Conservation (phyloP, 1,139 yeast genomes). For the Suhomyces panamericanus region DNA sequence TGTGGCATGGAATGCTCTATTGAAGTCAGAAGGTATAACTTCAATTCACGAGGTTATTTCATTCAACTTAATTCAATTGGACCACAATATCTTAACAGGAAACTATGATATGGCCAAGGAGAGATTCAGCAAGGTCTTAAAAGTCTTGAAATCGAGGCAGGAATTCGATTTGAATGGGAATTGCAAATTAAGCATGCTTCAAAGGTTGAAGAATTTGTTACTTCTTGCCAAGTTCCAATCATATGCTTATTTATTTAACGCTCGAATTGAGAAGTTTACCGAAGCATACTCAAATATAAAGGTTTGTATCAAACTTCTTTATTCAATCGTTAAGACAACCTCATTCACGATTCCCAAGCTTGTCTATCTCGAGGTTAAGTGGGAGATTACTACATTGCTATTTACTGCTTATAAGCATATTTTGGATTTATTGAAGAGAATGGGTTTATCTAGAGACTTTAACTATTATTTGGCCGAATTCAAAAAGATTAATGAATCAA, state of each 20-base stretch:
- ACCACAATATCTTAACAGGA: slow-evolving; percentile 20
- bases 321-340: slow-evolving; percentile 43
- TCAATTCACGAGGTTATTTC: slow-evolving; percentile 13
- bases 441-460: slow-evolving; percentile 58
- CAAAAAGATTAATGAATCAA: slow-evolving; percentile 32
- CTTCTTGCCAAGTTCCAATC: slow-evolving; percentile 38
- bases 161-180: slow-evolving; percentile 30
- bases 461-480: slow-evolving; percentile 52
- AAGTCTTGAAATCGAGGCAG: slow-evolving; percentile 26
- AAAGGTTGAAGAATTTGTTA: slow-evolving; percentile 36
- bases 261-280: slow-evolving; percentile 16
- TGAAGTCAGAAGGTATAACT: slow-evolving; percentile 16
- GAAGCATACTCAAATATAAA: slow-evolving; percentile 33
- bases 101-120: slow-evolving; percentile 22
- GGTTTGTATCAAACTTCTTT: slow-evolving; percentile 41
- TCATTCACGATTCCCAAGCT: slow-evolving; percentile 25
- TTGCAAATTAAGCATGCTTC: slow-evolving; percentile 19
- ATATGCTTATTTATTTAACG: slow-evolving; percentile 26
- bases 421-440: slow-evolving; percentile 36
- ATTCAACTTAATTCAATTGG: slow-evolving; percentile 34
- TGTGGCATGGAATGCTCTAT: slow-evolving; percentile 15
- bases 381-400: slow-evolving; percentile 37
- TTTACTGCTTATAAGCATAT: slow-evolving; percentile 35
- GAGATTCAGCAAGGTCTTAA: slow-evolving; percentile 25
- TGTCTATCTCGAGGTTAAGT: slow-evolving; percentile 25